These are phyloP conservation scores for Flaveria robusta DNA, from an alignment of 129 eudicot genomes.

Conservation along the genomic window DNA sequence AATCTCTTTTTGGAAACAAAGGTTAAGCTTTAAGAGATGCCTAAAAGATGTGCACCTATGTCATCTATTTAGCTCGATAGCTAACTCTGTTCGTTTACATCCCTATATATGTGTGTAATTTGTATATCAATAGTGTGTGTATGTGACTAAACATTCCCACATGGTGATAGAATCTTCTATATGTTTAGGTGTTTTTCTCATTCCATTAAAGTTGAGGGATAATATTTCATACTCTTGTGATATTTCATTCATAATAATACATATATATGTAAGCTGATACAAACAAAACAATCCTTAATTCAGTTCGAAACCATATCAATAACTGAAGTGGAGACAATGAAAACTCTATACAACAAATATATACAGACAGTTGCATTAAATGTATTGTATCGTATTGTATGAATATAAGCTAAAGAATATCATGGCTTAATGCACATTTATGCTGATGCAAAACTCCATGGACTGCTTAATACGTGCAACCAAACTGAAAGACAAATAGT, in stretches of 20 bases:
- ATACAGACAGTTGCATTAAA: constrained; percentile 41
- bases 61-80: neutral
- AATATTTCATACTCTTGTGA: neutral
- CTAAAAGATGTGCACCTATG: neutral
- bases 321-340: constrained; percentile 14
- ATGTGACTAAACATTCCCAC: neutral
- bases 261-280: constrained; percentile 13
- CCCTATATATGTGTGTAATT: neutral
- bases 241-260: neutral
- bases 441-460: constrained; percentile 65
- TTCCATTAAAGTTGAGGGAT: neutral
- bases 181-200: neutral
- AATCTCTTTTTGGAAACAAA: too few relatives aligned
- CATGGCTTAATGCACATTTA: constrained; percentile 15
- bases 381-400: constrained; percentile 28
- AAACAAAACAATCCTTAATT: constrained; percentile 8
- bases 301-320: constrained; percentile 6
- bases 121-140: neutral
- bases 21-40: too few relatives aligned
- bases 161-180: neutral
- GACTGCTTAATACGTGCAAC: constrained; percentile 64
- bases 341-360: constrained; percentile 16
- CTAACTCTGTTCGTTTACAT: neutral
- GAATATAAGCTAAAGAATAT: constrained; percentile 34
- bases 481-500: constrained; percentile 74